These are phyloP conservation scores for Cucurbita pepo DNA, from an alignment of 306 rosid species.

Conservation along the genomic window DNA sequence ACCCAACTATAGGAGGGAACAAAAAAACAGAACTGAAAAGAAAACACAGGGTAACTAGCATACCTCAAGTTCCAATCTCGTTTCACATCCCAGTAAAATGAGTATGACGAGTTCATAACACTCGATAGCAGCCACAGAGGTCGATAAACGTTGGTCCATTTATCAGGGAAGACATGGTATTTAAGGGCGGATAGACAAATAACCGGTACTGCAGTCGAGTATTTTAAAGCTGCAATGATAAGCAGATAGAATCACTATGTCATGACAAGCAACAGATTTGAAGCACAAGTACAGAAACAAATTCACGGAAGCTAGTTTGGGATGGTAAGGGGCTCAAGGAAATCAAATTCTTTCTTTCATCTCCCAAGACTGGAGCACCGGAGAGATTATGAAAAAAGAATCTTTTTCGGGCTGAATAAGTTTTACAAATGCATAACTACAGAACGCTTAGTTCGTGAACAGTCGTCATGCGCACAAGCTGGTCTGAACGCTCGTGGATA, in stretches of 20 bases:
- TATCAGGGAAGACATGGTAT: slow-evolving; percentile 72
- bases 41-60: not conserved
- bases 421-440: no score
- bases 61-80: slow-evolving; percentile 99
- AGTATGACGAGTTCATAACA: slow-evolving; percentile 76
- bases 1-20: no score
- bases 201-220: slow-evolving; percentile 91
- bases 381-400: not conserved
- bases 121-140: slow-evolving; percentile 95
- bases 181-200: slow-evolving; percentile 89
- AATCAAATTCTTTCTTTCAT: not conserved
- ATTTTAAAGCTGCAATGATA: slow-evolving; percentile 77
- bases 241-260: slow-evolving; percentile 20
- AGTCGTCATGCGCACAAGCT: not conserved
- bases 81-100: slow-evolving; percentile 97
- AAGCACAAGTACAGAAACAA: not conserved
- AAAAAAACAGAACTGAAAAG: no score
- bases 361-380: not conserved
- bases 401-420: not conserved
- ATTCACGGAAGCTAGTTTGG: not conserved
- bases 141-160: slow-evolving; percentile 78
- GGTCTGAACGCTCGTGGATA: no score
- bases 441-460: not conserved
- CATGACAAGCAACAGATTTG: not conserved
- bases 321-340: not conserved